Evolutionary conservation across 2,329 filamentous ascomycete genomes (phyloP), one percentile per base, ranked within the genome.

Genomic region (Didymella pomorum): DNA sequence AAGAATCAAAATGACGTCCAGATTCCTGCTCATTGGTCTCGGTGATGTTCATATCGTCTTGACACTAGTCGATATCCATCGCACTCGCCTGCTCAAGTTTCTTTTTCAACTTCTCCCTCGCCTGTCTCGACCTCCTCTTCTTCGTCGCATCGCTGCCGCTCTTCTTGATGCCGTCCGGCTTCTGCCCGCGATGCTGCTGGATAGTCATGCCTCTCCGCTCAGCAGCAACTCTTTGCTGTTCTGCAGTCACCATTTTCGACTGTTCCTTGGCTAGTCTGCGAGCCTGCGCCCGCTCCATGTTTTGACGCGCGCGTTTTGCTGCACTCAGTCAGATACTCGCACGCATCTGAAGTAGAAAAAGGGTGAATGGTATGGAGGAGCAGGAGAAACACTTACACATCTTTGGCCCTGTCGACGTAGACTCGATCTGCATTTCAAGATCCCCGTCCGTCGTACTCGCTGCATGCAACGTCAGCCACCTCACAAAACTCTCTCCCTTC

Each of bases 271-370:
- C 61, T 23, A 51, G 50, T 35, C 58, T 61, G 21, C 64, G 62
- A 25, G 64, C 62, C 44, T 66, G 58, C 59, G 65, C 62, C n/a
- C 42, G 65, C n/a, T 57, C 62, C 26, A 68, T 45, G 29, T 68
- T 68, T 33, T 68, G 64, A 18, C 65, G 65, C 29, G 61, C 60
- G 12, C 65, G 62, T 52, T 64, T 68, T 23, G 54, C 65, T 68
- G 18, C 18, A 12, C 10, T 9, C 7, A n/a, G n/a, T 60, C 29
- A 60, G 18, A 16, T 10, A 25, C 11, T 20, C 16, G 16, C 10
- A 11, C 16, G 12, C 18, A 29, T n/a, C n/a, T 8, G 2, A 12
- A 12, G 14, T 2, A 23, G 10, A 10, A n/a, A 6, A 9, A 16
- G 4, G 18, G 16, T 8, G 16, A 3, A n/a, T 37, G 23, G 3